Conservation (phyloP, 768 basidiomycete genomes). For the Trametes maxima region DNA sequence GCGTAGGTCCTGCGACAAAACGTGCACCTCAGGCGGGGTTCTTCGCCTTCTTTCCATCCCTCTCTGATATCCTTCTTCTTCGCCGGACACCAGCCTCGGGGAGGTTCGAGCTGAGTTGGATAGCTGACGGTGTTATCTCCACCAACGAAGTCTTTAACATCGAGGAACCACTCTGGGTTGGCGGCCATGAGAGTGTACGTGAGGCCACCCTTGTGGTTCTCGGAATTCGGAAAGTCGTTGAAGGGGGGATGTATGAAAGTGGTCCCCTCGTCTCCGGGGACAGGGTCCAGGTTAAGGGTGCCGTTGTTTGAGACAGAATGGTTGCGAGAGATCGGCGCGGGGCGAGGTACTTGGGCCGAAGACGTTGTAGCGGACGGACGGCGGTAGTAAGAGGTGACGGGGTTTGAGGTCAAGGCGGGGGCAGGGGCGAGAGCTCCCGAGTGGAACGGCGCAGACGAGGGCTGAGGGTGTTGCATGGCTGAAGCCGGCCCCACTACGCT, state of each 20-base stretch:
- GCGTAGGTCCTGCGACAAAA: slow-evolving; percentile 85
- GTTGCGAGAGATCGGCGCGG: slow-evolving; percentile 5
- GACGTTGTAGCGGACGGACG: not conserved
- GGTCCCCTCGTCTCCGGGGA: slow-evolving; percentile 61
- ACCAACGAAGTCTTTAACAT: slow-evolving; percentile 61
- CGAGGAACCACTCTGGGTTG: slow-evolving; percentile 81
- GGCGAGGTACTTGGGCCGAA: not conserved
- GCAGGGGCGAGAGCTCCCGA: slow-evolving; percentile 6
- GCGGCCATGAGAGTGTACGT: slow-evolving; percentile 72
- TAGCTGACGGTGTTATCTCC: slow-evolving; percentile 63
- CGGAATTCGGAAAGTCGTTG: slow-evolving; percentile 61
- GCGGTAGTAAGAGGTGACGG: not conserved
- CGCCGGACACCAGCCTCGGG: slow-evolving; percentile 85
- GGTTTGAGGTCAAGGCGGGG: not conserved
- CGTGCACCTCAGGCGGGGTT: slow-evolving; percentile 78
- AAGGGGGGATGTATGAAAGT: slow-evolving; percentile 80
- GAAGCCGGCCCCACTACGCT: too few species aligned
- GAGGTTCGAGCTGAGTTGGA: slow-evolving; percentile 78
- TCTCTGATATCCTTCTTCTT: slow-evolving; percentile 80
- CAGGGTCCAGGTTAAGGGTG: slow-evolving; percentile 51
- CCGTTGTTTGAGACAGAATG: slow-evolving; percentile 18
- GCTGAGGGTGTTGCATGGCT: not conserved
- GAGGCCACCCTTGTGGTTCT: slow-evolving; percentile 64
- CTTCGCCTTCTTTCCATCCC: slow-evolving; percentile 80
- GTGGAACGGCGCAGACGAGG: not conserved